phyloP scores from a whole-genome alignment of 192 early-diverging fungal genomes.

The Umbelopsis sp. region DNA sequence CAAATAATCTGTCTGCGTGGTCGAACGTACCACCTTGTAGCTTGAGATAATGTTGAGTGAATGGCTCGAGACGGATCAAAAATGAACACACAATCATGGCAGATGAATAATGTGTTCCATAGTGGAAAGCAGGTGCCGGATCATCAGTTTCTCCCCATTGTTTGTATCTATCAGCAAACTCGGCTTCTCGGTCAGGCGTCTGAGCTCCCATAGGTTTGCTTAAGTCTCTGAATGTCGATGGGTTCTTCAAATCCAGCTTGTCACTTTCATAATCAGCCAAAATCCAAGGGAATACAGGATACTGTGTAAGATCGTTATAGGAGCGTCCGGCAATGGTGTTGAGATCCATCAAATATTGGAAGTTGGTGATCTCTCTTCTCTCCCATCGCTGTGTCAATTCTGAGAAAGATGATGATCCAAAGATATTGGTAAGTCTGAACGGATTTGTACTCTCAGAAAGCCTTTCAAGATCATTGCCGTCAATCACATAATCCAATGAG shows the following conservation, averaged over 20 bases:
- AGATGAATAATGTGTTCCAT: slow-evolving; percentile 97
- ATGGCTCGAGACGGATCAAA: slow-evolving; percentile 88
- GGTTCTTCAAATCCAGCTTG: slow-evolving; percentile 78
- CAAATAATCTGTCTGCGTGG: slow-evolving; percentile 81
- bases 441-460: slow-evolving; percentile 27
- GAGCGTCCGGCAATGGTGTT: slow-evolving; percentile 88
- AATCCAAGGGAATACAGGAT: slow-evolving; percentile 97
- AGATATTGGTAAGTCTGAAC: slow-evolving; percentile 61
- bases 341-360: slow-evolving; percentile 94
- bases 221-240: slow-evolving; percentile 83
- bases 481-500: slow-evolving; percentile 51
- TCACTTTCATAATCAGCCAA: slow-evolving; percentile 77
- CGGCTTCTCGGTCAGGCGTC: slow-evolving; percentile 62
- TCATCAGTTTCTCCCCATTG: slow-evolving; percentile 59
- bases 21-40: slow-evolving; percentile 82
- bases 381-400: slow-evolving; percentile 84
- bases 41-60: slow-evolving; percentile 78
- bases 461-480: slow-evolving; percentile 34
- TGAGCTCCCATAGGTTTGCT: slow-evolving; percentile 91
- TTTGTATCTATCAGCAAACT: slow-evolving; percentile 66
- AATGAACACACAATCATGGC: slow-evolving; percentile 90
- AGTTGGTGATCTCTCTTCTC: slow-evolving; percentile 86
- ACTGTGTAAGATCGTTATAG: slow-evolving; percentile 89
- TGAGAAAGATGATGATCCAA: slow-evolving; percentile 60
- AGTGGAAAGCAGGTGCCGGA: slow-evolving; percentile 76